A percentile compares a stretch with the other conserved stretches of the same genome.
Conservation (phyloP, 495 filamentous ascomycete genomes). For the Parmelia sp. region DNA sequence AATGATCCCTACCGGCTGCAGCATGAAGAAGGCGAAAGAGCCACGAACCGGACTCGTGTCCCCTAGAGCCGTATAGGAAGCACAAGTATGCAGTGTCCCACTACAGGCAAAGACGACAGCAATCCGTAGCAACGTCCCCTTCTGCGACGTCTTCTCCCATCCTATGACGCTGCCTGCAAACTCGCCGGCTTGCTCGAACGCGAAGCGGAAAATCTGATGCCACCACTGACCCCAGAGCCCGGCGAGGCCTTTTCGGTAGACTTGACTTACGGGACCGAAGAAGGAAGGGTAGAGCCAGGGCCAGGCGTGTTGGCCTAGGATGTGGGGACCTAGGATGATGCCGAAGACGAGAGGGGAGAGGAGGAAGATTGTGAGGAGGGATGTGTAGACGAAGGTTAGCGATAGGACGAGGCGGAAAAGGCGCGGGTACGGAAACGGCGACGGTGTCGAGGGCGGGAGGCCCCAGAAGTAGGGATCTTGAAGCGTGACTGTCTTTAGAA, state of each 20-base stretch:
- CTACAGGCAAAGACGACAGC: conserved; percentile 53
- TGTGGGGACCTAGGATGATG: conserved; percentile 46
- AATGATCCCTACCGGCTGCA: conserved; percentile 50
- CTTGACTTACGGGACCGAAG: conserved; percentile 50
- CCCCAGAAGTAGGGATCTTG: conserved; percentile 70
- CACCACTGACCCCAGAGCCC: conserved; percentile 82
- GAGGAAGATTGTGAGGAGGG: conserved; percentile 49
- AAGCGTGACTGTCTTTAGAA: conserved; percentile 58
- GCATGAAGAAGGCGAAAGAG: conserved; percentile 51
- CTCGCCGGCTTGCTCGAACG: conserved; percentile 43
- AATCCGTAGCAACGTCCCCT: conserved; percentile 29
- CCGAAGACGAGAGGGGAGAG: conserved; percentile 52
- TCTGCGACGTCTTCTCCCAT: conserved; percentile 19
- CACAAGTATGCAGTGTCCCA: conserved; percentile 53
- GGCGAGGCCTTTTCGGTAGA: conserved; percentile 60
- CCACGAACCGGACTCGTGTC: conserved; percentile 37
- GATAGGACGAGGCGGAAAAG: conserved; percentile 40
- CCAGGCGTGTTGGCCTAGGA: conserved; percentile 43
- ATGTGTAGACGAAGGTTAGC: conserved; percentile 44
- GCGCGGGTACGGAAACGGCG: conserved; percentile 38
- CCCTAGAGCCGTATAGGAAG: conserved; percentile 48
- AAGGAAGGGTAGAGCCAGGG: conserved; percentile 61
- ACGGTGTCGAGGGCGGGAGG: conserved; percentile 37
- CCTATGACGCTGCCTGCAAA: conserved; percentile 13
- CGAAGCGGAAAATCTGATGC: conserved; percentile 80